Percentiles rank a stretch among this genome's conserved stretches.
phyloP scores from a whole-genome alignment of 768 basidiomycete species.

The Phlebiopsis flavidoalba region DNA sequence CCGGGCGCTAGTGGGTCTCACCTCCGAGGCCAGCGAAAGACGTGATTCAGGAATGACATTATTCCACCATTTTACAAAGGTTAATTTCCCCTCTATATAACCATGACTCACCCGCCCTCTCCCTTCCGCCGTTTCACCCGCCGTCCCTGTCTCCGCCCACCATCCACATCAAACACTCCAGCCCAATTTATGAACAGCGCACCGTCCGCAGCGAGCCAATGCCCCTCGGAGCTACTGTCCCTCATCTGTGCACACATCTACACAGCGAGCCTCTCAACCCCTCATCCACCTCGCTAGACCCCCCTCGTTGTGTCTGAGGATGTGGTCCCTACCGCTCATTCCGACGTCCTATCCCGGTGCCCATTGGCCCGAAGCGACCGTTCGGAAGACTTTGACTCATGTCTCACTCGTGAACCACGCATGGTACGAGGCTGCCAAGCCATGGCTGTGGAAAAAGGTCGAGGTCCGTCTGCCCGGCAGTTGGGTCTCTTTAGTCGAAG shows the following conservation, averaged over 20 bases:
- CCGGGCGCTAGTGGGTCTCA: background rate
- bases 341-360: constrained; percentile 72
- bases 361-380: constrained; percentile 62
- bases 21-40: constrained; percentile 1
- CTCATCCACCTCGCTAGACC: constrained; percentile 59
- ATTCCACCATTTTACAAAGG: background rate
- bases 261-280: constrained; percentile 56
- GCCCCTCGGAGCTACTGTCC: constrained; percentile 68
- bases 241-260: constrained; percentile 72
- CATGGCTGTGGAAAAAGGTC: constrained; percentile 81
- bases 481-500: constrained; percentile 79
- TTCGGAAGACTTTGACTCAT: constrained; percentile 59
- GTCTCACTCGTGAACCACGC: constrained; percentile 75
- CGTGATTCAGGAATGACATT: constrained; percentile 4
- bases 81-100: constrained; percentile 1
- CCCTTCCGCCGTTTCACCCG: background rate
- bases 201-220: constrained; percentile 32
- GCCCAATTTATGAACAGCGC: background rate
- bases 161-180: background rate
- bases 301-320: constrained; percentile 46
- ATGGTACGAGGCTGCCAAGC: constrained; percentile 81
- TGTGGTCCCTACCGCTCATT: constrained; percentile 47
- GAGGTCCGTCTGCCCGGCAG: constrained; percentile 81
- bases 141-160: background rate
- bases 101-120: constrained; percentile 2